These are phyloP conservation scores for Anastatica hierochuntica DNA, from an alignment of 345 rosid genomes.

Conservation along the genomic window DNA sequence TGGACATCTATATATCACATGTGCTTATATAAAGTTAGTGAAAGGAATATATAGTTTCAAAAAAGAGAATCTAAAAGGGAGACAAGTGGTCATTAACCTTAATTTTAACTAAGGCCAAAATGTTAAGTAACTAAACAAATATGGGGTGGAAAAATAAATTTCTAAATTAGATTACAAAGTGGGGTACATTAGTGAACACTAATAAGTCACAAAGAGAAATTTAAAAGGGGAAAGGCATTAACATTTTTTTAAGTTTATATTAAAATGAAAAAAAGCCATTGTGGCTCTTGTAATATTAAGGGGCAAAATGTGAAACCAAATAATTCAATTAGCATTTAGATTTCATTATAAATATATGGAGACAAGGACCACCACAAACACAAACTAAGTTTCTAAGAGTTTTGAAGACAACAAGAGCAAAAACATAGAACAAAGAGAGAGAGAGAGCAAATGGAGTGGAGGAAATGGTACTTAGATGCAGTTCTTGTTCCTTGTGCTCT, in stretches of 20 bases:
- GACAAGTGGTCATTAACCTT: slow-evolving; percentile 8
- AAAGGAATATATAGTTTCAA: no score
- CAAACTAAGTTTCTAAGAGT: slow-evolving; percentile 15
- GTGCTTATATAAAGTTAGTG: no score
- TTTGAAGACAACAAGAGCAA: neutral
- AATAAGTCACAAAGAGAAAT: slow-evolving; percentile 10
- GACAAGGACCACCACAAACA: slow-evolving; percentile 1
- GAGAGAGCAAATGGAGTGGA: slow-evolving; percentile 27
- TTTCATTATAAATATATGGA: slow-evolving; percentile 21
- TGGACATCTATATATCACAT: no score
- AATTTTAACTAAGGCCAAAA: slow-evolving; percentile 2
- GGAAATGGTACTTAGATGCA: slow-evolving; percentile 53
- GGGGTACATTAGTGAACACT: slow-evolving; percentile 17
- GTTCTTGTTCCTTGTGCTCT: slow-evolving; percentile 59
- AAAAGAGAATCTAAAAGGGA: neutral
- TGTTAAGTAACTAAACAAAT: slow-evolving; percentile 6
- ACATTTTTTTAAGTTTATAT: neutral
- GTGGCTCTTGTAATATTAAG: no score
- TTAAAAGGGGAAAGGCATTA: slow-evolving; percentile 4
- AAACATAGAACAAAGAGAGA: neutral
- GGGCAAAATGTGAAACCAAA: slow-evolving; percentile 19
- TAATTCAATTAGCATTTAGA: neutral
- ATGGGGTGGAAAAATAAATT: slow-evolving; percentile 5
- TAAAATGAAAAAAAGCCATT: no score
- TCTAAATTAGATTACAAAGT: slow-evolving; percentile 8